These are phyloP conservation scores for Suhomyces bokatorum DNA, from an alignment of 1,139 yeast species.

Conservation along the genomic window DNA sequence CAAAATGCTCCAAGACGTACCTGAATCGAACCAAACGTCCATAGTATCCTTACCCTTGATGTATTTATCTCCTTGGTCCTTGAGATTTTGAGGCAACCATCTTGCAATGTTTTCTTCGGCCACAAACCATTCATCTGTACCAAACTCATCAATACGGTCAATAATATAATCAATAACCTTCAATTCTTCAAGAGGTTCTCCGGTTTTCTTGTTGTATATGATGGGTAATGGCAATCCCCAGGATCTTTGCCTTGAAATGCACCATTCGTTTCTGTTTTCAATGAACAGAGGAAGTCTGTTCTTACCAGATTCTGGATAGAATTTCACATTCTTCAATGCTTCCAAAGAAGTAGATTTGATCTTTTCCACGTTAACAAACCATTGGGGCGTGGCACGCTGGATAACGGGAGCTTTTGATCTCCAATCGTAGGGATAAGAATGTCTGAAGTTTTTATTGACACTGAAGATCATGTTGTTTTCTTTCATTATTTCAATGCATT, in stretches of 20 bases:
- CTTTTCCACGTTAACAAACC: conserved; percentile 86
- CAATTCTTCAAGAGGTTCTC: conserved; percentile 56
- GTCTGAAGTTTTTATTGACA: conserved; percentile 55
- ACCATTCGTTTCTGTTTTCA: conserved; percentile 87
- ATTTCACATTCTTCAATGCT: conserved; percentile 62
- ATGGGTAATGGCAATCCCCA: conserved; percentile 99
- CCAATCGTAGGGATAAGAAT: conserved; percentile 97
- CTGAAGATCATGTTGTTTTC: conserved; percentile 49
- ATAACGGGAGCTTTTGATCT: conserved; percentile 94
- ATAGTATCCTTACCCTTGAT: conserved; percentile 82
- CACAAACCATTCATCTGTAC: conserved; percentile 82
- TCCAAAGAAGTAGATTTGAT: conserved; percentile 63
- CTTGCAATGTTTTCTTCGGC: conserved; percentile 50
- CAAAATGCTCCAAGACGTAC: conserved; percentile 84
- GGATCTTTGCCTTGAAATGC: conserved; percentile 92
- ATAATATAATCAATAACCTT: conserved; percentile 57
- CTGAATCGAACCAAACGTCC: conserved; percentile 99
- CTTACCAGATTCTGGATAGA: conserved; percentile 71
- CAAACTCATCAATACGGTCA: conserved; percentile 50
- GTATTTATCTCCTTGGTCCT: conserved; percentile 42
- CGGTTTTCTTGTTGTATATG: conserved; percentile 59
- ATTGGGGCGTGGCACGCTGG: conserved; percentile 92
- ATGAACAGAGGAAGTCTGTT: conserved; percentile 74
- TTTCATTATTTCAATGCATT: conserved; percentile 40
- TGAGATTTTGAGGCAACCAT: conserved; percentile 65